Percentiles rank a stretch among this genome's conserved stretches.
Conservation (phyloP, 495 filamentous ascomycete genomes). For the Aspergillus cristatus region DNA sequence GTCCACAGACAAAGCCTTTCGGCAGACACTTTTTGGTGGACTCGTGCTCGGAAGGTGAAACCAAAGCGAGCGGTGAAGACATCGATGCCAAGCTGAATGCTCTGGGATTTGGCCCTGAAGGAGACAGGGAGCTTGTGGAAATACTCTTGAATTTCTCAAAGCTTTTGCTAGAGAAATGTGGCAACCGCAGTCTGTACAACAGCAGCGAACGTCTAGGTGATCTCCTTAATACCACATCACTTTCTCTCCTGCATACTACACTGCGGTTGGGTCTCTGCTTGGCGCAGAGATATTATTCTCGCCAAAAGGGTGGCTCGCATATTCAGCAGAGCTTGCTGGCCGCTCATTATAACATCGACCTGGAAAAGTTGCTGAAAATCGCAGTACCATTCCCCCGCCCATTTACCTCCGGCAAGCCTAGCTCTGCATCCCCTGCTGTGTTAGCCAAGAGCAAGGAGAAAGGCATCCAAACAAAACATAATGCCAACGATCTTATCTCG, state of each 20-base stretch:
- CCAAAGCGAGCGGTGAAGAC: conserved; percentile 33
- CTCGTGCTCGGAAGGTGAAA: conserved; percentile 35
- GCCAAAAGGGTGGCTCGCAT: conserved; percentile 57
- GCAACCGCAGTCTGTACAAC: conserved; percentile 90
- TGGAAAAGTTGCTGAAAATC: conserved; percentile 77
- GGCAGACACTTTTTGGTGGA: conserved; percentile 51
- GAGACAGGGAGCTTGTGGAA: conserved; percentile 71
- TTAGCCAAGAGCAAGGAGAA: conserved; percentile 84
- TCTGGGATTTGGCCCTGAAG: conserved; percentile 58
- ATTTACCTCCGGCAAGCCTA: conserved; percentile 25
- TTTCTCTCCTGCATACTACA: conserved; percentile 62
- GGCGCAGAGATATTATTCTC: conserved; percentile 84
- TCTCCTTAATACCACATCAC: conserved; percentile 76
- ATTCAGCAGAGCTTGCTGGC: conserved; percentile 65
- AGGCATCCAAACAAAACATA: conserved; percentile 32
- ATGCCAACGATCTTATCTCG: conserved; percentile 69
- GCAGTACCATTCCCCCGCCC: conserved; percentile 75
- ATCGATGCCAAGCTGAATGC: conserved; percentile 44
- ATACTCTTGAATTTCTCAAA: conserved; percentile 74
- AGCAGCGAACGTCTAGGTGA: conserved; percentile 83
- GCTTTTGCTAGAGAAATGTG: conserved; percentile 85
- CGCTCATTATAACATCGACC: conserved; percentile 89
- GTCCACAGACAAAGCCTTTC: conserved; percentile 73
- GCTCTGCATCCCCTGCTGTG: conserved; percentile 38
- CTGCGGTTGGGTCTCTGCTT: conserved; percentile 72